Conservation (phyloP, 2,329 filamentous ascomycete genomes). For the Aspergillus udagawae region DNA sequence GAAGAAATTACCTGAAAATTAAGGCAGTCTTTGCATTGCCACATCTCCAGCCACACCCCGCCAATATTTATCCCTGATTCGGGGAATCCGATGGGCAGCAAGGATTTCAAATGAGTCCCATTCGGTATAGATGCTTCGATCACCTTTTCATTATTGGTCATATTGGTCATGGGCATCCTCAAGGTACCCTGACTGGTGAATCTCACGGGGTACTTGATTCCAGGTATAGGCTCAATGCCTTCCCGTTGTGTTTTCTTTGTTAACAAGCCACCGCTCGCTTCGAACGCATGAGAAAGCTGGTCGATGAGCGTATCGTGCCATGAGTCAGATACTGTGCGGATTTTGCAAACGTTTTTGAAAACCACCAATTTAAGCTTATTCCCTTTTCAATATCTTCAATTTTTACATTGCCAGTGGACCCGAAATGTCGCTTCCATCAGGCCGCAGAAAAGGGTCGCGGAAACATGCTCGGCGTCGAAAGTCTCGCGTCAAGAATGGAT, state of each 20-base stretch:
- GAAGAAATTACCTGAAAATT: neutral
- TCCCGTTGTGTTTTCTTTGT: neutral
- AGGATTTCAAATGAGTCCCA: neutral
- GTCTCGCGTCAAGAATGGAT: slow-evolving; percentile 6
- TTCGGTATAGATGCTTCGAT: neutral
- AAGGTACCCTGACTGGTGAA: neutral
- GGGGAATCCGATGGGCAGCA: neutral
- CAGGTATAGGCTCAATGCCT: too few relatives aligned
- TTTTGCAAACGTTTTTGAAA: neutral
- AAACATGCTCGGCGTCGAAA: slow-evolving; percentile 7
- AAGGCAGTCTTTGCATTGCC: neutral
- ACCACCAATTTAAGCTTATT: neutral
- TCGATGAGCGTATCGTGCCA: neutral
- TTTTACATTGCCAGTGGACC: neutral
- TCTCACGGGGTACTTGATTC: neutral
- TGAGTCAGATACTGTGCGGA: neutral
- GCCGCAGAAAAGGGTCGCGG: slow-evolving; percentile 9
- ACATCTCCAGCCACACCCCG: neutral
- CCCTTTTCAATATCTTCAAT: neutral
- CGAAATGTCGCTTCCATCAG: neutral
- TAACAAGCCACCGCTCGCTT: neutral
- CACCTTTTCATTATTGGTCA: neutral
- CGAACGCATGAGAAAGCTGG: neutral
- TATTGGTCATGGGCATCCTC: neutral
- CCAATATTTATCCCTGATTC: neutral